Evolutionary conservation across 768 basidiomycete species (phyloP).

Genomic region (Leucosporidium creatinivorum): DNA sequence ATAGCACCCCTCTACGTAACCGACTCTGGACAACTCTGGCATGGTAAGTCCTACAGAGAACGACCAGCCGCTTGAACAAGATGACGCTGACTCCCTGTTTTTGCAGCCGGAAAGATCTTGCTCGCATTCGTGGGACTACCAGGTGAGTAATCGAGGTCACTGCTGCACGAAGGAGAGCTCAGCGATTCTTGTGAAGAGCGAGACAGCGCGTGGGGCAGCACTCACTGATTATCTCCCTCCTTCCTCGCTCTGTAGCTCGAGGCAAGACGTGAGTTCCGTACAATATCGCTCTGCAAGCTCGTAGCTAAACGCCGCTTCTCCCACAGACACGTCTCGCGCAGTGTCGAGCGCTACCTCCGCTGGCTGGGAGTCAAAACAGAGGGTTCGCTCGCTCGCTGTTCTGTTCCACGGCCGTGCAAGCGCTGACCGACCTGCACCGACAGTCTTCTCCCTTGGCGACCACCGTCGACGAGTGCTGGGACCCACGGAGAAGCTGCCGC

Average conservation of each 20-base stretch:
- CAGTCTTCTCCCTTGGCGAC: constrained; percentile 87
- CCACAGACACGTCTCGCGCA: constrained; percentile 69
- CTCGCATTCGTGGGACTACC: constrained; percentile 88
- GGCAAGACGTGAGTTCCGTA: constrained; percentile 26
- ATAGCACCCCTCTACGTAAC: constrained; percentile 95
- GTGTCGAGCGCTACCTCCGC: constrained; percentile 90
- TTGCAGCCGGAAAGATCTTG: constrained; percentile 68
- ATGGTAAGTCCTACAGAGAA: constrained; percentile 27
- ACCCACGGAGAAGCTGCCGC: constrained; percentile 74
- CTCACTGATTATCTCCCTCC: background rate
- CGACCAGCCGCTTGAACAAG: background rate
- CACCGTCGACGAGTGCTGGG: constrained; percentile 85
- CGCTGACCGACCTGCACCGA: background rate
- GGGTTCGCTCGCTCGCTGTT: constrained; percentile 13
- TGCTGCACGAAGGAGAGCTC: no score
- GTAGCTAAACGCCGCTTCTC: no score
- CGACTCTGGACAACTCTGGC: constrained; percentile 48
- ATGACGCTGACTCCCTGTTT: no score
- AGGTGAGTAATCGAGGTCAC: constrained; percentile 32
- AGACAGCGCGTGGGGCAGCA: background rate
- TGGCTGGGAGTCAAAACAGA: constrained; percentile 97
- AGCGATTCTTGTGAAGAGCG: background rate
- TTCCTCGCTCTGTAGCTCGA: constrained; percentile 17
- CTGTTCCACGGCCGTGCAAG: no score
- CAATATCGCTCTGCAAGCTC: no score